phyloP scores from a whole-genome alignment of 768 basidiomycete species.

The Rhizopogon vulgaris region DNA sequence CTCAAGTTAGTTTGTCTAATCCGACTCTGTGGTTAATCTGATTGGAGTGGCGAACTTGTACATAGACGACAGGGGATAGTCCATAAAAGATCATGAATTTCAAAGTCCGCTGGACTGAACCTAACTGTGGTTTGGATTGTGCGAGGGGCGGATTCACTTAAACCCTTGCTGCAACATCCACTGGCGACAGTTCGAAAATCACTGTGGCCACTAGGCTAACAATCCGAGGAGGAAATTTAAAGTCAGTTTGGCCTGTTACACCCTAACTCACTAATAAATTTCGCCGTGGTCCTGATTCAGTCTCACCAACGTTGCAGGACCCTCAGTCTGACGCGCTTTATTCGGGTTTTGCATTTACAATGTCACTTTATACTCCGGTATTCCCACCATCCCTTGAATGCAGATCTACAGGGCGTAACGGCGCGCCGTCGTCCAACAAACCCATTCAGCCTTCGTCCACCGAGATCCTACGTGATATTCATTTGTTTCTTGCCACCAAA shows the following conservation, averaged over 20 bases:
- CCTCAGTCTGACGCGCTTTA: neutral
- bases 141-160: too few species aligned
- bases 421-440: conserved; percentile 1
- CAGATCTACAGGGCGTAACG: conserved; percentile 3
- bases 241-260: neutral
- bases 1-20: too few species aligned
- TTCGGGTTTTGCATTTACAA: conserved; percentile 1
- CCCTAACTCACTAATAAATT: neutral
- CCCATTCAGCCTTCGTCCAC: conserved; percentile 9
- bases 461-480: conserved; percentile 25
- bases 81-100: neutral
- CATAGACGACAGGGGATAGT: neutral
- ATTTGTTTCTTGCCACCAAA: conserved; percentile 26
- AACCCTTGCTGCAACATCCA: too few species aligned
- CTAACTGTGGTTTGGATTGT: too few species aligned
- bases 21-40: too few species aligned
- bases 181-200: too few species aligned
- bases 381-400: conserved; percentile 20
- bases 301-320: neutral
- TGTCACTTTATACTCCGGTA: conserved; percentile 30
- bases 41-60: neutral
- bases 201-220: neutral
- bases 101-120: neutral
- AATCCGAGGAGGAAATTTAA: neutral
- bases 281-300: too few species aligned